These are phyloP conservation scores for Penicillium sp. DNA, from an alignment of 2,329 filamentous ascomycete genomes.

Conservation along the genomic window DNA sequence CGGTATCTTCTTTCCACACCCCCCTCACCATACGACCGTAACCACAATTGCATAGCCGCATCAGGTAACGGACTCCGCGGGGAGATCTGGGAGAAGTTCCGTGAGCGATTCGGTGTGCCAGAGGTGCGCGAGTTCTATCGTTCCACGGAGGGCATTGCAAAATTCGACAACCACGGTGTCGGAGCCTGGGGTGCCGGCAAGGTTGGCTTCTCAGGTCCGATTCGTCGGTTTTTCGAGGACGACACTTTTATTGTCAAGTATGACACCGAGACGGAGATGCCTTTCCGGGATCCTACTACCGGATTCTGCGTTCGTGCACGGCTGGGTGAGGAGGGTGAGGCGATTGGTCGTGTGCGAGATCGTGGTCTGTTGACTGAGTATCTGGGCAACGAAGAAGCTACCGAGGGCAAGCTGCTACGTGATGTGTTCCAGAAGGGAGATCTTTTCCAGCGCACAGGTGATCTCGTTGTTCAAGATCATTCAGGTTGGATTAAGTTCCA, in stretches of 20 bases:
- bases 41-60: slow-evolving; percentile 51
- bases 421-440: slow-evolving; percentile 54
- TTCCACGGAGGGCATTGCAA: slow-evolving; percentile 52
- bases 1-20: slow-evolving; percentile 53
- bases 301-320: slow-evolving; percentile 48
- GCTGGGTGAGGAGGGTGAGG: slow-evolving; percentile 50
- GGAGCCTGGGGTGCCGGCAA: slow-evolving; percentile 50
- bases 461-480: slow-evolving; percentile 48
- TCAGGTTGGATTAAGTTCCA: slow-evolving; percentile 52
- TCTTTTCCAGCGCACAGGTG: slow-evolving; percentile 51
- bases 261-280: slow-evolving; percentile 47
- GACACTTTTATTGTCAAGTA: slow-evolving; percentile 50
- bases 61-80: slow-evolving; percentile 53
- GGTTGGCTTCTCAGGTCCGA: slow-evolving; percentile 49
- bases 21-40: slow-evolving; percentile 49
- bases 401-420: slow-evolving; percentile 49
- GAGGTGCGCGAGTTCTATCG: slow-evolving; percentile 56
- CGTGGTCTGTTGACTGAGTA: slow-evolving; percentile 49
- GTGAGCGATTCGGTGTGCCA: slow-evolving; percentile 46
- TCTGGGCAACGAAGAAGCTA: slow-evolving; percentile 47
- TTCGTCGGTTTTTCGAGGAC: slow-evolving; percentile 46
- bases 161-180: slow-evolving; percentile 50
- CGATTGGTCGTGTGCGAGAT: slow-evolving; percentile 49
- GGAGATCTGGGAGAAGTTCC: slow-evolving; percentile 55
- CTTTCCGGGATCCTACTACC: slow-evolving; percentile 49